These are phyloP conservation scores for Xylaria sp. DNA, from an alignment of 2,329 filamentous ascomycete species.

Conservation along the genomic window DNA sequence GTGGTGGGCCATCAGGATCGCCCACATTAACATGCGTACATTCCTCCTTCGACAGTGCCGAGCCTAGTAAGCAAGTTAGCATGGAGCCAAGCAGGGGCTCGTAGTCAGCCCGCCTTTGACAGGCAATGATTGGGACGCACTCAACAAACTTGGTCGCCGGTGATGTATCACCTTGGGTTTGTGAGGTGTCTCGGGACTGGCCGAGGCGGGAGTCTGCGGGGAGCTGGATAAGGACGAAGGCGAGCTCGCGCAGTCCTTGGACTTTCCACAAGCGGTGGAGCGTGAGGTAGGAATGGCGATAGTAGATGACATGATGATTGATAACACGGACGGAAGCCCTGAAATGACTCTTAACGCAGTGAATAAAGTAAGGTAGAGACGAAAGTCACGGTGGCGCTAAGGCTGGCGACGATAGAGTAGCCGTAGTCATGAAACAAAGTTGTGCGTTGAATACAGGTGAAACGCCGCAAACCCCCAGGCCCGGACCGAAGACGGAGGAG, in stretches of 20 bases:
- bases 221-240: slow-evolving; percentile 69
- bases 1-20: slow-evolving; percentile 75
- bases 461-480: slow-evolving; percentile 26
- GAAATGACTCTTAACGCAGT: slow-evolving; percentile 10
- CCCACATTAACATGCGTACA: slow-evolving; percentile 85
- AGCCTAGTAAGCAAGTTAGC: slow-evolving; percentile 60
- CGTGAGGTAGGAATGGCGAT: slow-evolving; percentile 71
- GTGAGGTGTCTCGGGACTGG: slow-evolving; percentile 55
- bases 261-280: slow-evolving; percentile 51
- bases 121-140: slow-evolving; percentile 54
- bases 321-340: slow-evolving; percentile 3
- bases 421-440: slow-evolving; percentile 34
- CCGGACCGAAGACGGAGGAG: slow-evolving; percentile 13
- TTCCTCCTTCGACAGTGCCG: slow-evolving; percentile 77
- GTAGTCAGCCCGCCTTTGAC: not conserved
- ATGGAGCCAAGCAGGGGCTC: slow-evolving; percentile 37
- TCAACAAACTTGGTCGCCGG: slow-evolving; percentile 70
- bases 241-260: slow-evolving; percentile 61
- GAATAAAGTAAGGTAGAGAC: slow-evolving; percentile 2
- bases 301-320: slow-evolving; percentile 69
- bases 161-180: slow-evolving; percentile 59
- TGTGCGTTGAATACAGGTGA: slow-evolving; percentile 25
- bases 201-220: slow-evolving; percentile 57
- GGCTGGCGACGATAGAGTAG: slow-evolving; percentile 12
- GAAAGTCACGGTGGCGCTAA: slow-evolving; percentile 20